Evolutionary conservation across 148 eudicot species (phyloP).

Genomic region (Selenicereus undatus): DNA sequence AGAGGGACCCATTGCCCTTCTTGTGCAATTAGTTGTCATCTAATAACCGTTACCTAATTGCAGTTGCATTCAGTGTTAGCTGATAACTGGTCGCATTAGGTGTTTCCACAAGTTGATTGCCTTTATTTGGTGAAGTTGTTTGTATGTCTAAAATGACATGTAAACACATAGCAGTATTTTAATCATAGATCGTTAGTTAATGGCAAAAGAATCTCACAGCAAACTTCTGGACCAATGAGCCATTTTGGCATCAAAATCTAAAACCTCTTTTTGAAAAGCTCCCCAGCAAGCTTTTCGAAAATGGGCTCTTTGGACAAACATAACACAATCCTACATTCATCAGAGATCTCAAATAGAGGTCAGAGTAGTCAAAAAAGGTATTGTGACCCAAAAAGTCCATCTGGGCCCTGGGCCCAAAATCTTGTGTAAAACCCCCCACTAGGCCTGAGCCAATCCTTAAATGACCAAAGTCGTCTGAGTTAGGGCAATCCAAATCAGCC

Average conservation of each 20-base stretch:
- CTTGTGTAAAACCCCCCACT: too few species aligned
- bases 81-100: background rate
- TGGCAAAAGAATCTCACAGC: background rate
- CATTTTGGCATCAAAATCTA: background rate
- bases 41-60: too few species aligned
- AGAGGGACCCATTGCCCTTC: background rate
- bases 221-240: background rate
- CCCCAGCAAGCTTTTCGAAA: background rate
- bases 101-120: background rate
- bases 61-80: background rate
- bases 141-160: background rate
- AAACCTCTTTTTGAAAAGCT: background rate
- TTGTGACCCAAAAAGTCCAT: too few species aligned
- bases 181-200: background rate
- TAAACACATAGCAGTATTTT: background rate
- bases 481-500: too few species aligned
- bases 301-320: slow-evolving; percentile 7
- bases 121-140: background rate
- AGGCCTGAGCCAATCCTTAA: too few species aligned
- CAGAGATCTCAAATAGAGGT: slow-evolving; percentile 16
- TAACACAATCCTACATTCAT: slow-evolving; percentile 14
- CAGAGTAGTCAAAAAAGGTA: background rate
- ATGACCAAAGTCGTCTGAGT: too few species aligned
- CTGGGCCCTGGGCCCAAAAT: too few species aligned
- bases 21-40: background rate